Evolutionary conservation across 2,329 filamentous ascomycete genomes (phyloP).

Genomic region (Fusarium algeriense): DNA sequence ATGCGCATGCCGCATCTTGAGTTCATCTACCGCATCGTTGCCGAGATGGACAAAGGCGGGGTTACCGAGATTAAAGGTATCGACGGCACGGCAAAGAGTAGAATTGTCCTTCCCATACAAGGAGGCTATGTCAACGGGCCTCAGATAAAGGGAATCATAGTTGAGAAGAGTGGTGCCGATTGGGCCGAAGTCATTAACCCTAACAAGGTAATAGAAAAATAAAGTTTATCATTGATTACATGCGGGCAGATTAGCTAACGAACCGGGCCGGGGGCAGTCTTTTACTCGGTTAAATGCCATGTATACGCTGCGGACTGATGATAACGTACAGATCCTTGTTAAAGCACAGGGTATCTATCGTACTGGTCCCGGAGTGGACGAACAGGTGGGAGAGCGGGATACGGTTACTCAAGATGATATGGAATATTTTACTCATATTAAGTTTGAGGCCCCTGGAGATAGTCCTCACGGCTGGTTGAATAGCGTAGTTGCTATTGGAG

Average conservation of each 20-base stretch:
- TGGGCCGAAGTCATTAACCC: conserved; percentile 35
- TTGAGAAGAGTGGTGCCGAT: conserved; percentile 36
- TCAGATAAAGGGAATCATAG: conserved; percentile 27
- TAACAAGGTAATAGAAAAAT: conserved; percentile 14
- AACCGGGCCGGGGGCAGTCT: neutral
- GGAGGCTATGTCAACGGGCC: conserved; percentile 32
- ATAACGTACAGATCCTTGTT: conserved; percentile 33
- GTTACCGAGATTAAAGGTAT: conserved; percentile 26
- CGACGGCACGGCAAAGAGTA: conserved; percentile 13
- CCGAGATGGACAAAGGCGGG: conserved; percentile 36
- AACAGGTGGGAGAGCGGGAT: conserved; percentile 5
- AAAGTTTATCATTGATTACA: neutral
- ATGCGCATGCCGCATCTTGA: conserved; percentile 42
- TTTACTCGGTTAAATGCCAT: conserved; percentile 29
- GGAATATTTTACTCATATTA: conserved; percentile 40
- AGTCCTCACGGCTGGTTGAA: conserved; percentile 37
- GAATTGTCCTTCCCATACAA: conserved; percentile 36
- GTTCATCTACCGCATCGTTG: conserved; percentile 40
- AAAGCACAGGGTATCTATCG: conserved; percentile 38
- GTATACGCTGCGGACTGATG: conserved; percentile 35
- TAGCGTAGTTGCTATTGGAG: conserved; percentile 26
- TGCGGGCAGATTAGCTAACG: neutral
- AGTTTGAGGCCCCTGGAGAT: conserved; percentile 31
- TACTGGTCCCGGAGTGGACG: conserved; percentile 21
- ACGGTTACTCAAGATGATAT: conserved; percentile 34